Percentiles rank a stretch among this genome's conserved stretches.
Conservation (phyloP, 805 yeast genomes). For the Scheffersomyces lignosus region DNA sequence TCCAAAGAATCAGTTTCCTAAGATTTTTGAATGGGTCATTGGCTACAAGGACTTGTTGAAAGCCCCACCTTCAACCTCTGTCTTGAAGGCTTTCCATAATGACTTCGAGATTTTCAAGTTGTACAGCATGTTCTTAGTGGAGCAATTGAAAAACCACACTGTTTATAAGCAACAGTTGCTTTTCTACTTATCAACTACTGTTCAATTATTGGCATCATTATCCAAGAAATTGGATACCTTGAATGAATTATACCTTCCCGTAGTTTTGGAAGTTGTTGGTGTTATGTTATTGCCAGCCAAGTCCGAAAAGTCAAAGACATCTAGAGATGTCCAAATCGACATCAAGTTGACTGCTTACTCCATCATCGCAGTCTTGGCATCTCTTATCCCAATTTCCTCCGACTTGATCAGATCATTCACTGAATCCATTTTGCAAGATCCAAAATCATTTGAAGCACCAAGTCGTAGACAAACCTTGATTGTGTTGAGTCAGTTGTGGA, state of each 20-base stretch:
- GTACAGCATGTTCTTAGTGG: conserved; percentile 56
- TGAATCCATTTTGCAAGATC: conserved; percentile 30
- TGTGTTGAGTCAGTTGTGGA: conserved; percentile 44
- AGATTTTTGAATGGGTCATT: conserved; percentile 68
- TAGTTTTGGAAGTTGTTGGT: conserved; percentile 59
- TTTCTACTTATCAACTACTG: conserved; percentile 72
- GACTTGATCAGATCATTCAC: conserved; percentile 33
- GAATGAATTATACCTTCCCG: conserved; percentile 50
- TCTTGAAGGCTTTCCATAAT: conserved; percentile 66
- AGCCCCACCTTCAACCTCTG: conserved; percentile 64
- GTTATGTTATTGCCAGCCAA: conserved; percentile 46
- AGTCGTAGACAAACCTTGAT: conserved; percentile 33
- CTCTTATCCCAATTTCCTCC: conserved; percentile 61
- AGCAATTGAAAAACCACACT: conserved; percentile 51
- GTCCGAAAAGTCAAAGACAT: conserved; percentile 16
- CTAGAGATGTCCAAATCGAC: conserved; percentile 40
- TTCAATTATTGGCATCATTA: conserved; percentile 66
- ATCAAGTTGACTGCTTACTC: conserved; percentile 84
- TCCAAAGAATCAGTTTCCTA: conserved; percentile 63
- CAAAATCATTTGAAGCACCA: conserved; percentile 17
- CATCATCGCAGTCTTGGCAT: conserved; percentile 70
- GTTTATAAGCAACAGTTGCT: conserved; percentile 71
- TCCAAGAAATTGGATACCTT: conserved; percentile 46
- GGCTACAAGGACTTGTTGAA: conserved; percentile 65
- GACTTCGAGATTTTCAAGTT: conserved; percentile 69